Evolutionary conservation across 2,329 filamentous ascomycete species (phyloP), one percentile per base, ranked within the genome.

Genomic region (Pseudogymnoascus sp.): DNA sequence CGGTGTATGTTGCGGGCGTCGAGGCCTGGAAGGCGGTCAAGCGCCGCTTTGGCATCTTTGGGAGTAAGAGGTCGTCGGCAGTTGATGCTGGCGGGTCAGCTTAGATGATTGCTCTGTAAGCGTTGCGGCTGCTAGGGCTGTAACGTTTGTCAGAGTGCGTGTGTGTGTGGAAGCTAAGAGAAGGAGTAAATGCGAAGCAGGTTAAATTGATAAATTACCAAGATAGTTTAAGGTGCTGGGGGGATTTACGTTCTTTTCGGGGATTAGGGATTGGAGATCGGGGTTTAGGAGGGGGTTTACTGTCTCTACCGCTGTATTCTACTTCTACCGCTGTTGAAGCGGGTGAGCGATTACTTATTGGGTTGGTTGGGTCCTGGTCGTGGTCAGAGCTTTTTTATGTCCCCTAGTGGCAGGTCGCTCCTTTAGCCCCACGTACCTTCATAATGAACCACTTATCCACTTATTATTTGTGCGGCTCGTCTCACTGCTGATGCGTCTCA

Each of bases 21-120:
- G 88, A 91, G 76, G 68, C 70, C 0, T 91, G 87, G 86, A 91
- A 91, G 76, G 87, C 82, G 62, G 75, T 77, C 13, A 91, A 91
- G 79, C 79, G 88, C 7, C 31, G 61, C 0, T 65, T 64, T 44
- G 42, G 42, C 11, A 6, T 47, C 6, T 47, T 47, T 47, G 42
- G 42, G 21, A 26, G 42, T 47, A 10, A n/a, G 21, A 47, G 42
- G 42, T 47, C 42, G 42, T 47, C 42, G 21, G 42, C 42, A 47
- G 42, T 47, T 47, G 21, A 8, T 26, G 42, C 2, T 14, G 21
- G 13, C 2, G 19, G 19, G 42, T 26, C n/a, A 8, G 42, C 42
- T 26, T 47, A 47, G 21, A 21, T 3, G 6, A 4, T 47, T 47
- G 21, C 11, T 47, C 6, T 47, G 42, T 14, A 47, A 26, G 19